phyloP scores from a whole-genome alignment of 108 stramenopile species.

The Tribonema minus region DNA sequence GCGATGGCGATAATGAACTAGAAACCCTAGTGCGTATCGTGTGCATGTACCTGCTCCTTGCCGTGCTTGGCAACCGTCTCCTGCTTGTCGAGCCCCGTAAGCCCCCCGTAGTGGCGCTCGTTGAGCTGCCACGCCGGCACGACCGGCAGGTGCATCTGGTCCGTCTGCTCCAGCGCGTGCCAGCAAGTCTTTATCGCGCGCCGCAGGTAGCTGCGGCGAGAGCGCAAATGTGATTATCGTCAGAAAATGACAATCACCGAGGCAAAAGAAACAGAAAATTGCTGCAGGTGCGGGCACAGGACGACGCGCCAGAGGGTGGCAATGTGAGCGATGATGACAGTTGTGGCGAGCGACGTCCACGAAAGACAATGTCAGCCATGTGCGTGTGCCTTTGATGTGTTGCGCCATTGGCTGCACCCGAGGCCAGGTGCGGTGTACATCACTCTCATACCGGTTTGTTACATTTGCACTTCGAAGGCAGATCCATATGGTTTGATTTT shows the following conservation, averaged over 20 bases:
- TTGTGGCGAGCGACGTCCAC: neutral
- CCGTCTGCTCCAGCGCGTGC: slow-evolving; percentile 75
- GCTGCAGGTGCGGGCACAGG: neutral
- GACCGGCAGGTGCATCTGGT: slow-evolving; percentile 59
- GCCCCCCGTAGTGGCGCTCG: slow-evolving; percentile 81
- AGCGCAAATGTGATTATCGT: neutral
- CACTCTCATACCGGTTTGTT: too few species aligned
- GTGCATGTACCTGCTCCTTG: slow-evolving; percentile 77
- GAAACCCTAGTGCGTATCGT: too few species aligned
- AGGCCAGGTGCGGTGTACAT: too few species aligned
- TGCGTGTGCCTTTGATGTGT: too few species aligned
- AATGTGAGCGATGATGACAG: neutral
- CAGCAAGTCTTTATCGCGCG: slow-evolving; percentile 78
- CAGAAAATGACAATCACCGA: neutral
- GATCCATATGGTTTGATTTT: too few species aligned
- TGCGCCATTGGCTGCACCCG: too few species aligned
- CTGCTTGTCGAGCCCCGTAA: slow-evolving; percentile 82
- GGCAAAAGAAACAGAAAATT: neutral
- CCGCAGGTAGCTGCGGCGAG: slow-evolving; percentile 55
- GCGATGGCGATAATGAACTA: too few species aligned
- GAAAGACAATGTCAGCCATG: neutral
- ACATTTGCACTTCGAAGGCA: too few species aligned
- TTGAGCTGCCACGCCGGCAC: slow-evolving; percentile 80
- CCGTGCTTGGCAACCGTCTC: slow-evolving; percentile 87
- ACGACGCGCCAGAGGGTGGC: neutral